These are phyloP conservation scores for Exophiala xenobiotica DNA, from an alignment of 2,329 filamentous ascomycete genomes.

Conservation along the genomic window DNA sequence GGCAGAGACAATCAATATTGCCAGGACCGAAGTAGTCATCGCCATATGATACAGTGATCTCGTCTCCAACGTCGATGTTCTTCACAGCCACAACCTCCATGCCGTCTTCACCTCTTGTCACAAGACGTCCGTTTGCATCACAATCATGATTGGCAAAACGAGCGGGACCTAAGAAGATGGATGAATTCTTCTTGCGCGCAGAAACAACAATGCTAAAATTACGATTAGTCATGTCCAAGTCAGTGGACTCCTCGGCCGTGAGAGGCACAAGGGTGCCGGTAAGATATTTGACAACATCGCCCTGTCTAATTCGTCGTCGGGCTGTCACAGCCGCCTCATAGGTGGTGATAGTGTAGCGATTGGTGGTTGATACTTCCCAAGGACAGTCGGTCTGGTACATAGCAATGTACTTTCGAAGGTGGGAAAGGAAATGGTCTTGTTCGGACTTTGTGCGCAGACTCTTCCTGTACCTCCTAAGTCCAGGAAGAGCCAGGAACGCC, in stretches of 20 bases:
- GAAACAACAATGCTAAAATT: conserved; percentile 98
- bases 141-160: conserved; percentile 98
- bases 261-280: conserved; percentile 89
- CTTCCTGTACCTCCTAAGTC: conserved; percentile 69
- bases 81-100: conserved; percentile 86
- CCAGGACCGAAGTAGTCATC: conserved; percentile 93
- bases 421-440: conserved; percentile 79
- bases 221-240: conserved; percentile 76
- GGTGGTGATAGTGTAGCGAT: conserved; percentile 87
- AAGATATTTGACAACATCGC: conserved; percentile 86
- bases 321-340: conserved; percentile 88
- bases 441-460: conserved; percentile 72
- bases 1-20: conserved; percentile 92
- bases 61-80: conserved; percentile 81
- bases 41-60: conserved; percentile 95
- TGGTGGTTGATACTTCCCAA: conserved; percentile 90
- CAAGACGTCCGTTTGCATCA: conserved; percentile 82
- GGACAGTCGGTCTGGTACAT: conserved; percentile 93
- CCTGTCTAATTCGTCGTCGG: conserved; percentile 72
- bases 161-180: conserved; percentile 89
- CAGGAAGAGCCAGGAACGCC: conserved; percentile 69
- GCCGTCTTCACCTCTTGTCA: conserved; percentile 77
- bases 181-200: conserved; percentile 84
- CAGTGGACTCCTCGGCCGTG: conserved; percentile 84
- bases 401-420: conserved; percentile 85